Percentiles rank a stretch among this genome's conserved stretches.
Evolutionary conservation across 1,284 basidiomycete species (phyloP).

Genomic region (Tilletia indica): DNA sequence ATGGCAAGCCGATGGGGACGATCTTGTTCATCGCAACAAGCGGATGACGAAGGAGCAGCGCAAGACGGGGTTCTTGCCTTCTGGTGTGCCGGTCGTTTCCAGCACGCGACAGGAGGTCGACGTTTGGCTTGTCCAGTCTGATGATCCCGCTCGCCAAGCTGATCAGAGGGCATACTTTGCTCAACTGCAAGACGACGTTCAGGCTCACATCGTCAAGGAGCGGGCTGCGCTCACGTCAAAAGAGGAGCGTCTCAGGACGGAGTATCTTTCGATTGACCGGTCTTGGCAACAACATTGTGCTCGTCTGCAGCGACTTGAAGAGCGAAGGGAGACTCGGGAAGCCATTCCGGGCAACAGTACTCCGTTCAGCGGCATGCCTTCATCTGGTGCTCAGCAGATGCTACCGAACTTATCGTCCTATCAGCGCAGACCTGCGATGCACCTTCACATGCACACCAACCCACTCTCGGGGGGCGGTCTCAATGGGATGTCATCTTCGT

Average conservation of each 20-base stretch:
- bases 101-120: not conserved
- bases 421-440: slow-evolving; percentile 27
- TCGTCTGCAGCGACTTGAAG: not conserved
- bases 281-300: slow-evolving; percentile 11
- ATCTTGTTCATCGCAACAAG: slow-evolving; percentile 11
- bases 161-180: not conserved
- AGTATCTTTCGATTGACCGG: slow-evolving; percentile 3
- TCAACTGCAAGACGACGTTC: slow-evolving; percentile 1
- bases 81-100: not conserved
- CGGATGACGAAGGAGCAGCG: not conserved
- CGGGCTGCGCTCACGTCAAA: slow-evolving; percentile 1
- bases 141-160: not conserved
- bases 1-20: slow-evolving; percentile 5
- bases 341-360: not conserved
- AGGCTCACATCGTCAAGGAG: not conserved
- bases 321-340: not conserved
- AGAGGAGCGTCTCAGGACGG: slow-evolving; percentile 2
- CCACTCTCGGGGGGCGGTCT: slow-evolving; percentile 27
- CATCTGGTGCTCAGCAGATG: slow-evolving; percentile 29
- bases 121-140: not conserved
- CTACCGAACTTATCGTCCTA: slow-evolving; percentile 12
- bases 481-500: not conserved
- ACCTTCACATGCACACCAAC: slow-evolving; percentile 28
- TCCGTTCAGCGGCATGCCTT: slow-evolving; percentile 22
- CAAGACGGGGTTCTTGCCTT: not conserved